Evolutionary conservation across 306 rosid species (phyloP).

Genomic region (Echinosophora koreensis): DNA sequence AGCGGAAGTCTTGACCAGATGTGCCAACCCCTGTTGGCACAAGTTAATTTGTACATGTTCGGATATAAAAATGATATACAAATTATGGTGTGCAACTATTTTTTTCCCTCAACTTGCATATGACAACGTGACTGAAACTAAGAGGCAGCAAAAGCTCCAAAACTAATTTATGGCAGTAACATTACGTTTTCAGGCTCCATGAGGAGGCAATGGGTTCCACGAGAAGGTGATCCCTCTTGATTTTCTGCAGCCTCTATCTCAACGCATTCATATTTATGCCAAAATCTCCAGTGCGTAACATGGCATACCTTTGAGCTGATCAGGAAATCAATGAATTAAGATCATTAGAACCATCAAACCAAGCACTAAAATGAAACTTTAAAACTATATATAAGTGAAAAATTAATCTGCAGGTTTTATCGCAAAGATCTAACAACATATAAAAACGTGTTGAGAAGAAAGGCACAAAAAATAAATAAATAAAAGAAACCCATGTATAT

Average conservation of each 20-base stretch:
- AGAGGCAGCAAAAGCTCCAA: background rate
- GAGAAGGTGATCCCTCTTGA: slow-evolving; percentile 31
- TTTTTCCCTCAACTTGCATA: background rate
- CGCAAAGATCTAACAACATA: background rate
- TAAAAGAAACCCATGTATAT: background rate
- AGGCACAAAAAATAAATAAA: background rate
- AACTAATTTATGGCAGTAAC: slow-evolving; percentile 1
- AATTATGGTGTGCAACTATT: too few species aligned
- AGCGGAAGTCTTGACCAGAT: too few species aligned
- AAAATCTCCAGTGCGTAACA: slow-evolving; percentile 29
- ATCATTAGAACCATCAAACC: background rate
- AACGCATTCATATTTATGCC: slow-evolving; percentile 40
- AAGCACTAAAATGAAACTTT: background rate
- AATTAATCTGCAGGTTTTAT: too few species aligned
- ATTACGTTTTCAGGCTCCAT: slow-evolving; percentile 32
- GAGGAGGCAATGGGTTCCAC: slow-evolving; percentile 17
- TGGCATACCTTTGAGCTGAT: slow-evolving; percentile 46
- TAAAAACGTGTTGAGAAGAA: background rate
- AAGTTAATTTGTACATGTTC: too few species aligned
- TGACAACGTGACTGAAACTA: slow-evolving; percentile 9
- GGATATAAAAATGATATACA: too few species aligned
- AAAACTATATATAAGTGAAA: background rate
- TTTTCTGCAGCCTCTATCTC: slow-evolving; percentile 6
- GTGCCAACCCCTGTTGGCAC: too few species aligned
- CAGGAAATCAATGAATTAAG: background rate